Conservation (phyloP, 306 rosid species). For the Hylodesmum podocarpum region DNA sequence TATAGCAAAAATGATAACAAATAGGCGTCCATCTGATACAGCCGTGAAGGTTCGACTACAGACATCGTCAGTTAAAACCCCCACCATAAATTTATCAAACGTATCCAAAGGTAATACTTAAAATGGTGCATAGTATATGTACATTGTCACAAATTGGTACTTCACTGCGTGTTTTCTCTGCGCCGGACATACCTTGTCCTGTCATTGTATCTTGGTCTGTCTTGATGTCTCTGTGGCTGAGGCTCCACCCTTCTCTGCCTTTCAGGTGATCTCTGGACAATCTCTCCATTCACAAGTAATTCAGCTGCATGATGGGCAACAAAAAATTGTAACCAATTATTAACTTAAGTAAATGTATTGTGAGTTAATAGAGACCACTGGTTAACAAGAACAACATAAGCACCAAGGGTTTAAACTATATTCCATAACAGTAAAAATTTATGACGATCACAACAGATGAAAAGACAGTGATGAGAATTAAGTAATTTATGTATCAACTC, state of each 20-base stretch:
- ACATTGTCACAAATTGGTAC: background rate
- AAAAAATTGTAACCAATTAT: slow-evolving; percentile 5
- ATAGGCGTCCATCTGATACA: background rate
- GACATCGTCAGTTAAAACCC: background rate
- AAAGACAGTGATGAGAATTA: background rate
- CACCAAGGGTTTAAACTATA: background rate
- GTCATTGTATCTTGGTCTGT: slow-evolving; percentile 91
- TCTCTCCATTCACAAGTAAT: slow-evolving; percentile 87
- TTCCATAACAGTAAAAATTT: background rate
- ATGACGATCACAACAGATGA: background rate
- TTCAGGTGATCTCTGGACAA: slow-evolving; percentile 90
- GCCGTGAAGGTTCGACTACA: background rate
- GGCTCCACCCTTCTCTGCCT: slow-evolving; percentile 98
- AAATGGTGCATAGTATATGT: slow-evolving; percentile 32
- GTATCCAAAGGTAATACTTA: background rate
- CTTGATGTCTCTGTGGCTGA: slow-evolving; percentile 81
- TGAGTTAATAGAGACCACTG: background rate
- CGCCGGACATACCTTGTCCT: slow-evolving; percentile 77
- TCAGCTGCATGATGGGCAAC: slow-evolving; percentile 63
- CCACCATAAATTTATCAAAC: background rate
- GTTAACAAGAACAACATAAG: background rate
- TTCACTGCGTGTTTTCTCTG: slow-evolving; percentile 65
- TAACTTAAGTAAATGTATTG: background rate
- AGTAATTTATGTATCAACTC: slow-evolving; percentile 42
- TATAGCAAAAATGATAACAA: background rate